Evolutionary conservation across 805 yeast species (phyloP).

Genomic region (Metschnikowia shivogae): DNA sequence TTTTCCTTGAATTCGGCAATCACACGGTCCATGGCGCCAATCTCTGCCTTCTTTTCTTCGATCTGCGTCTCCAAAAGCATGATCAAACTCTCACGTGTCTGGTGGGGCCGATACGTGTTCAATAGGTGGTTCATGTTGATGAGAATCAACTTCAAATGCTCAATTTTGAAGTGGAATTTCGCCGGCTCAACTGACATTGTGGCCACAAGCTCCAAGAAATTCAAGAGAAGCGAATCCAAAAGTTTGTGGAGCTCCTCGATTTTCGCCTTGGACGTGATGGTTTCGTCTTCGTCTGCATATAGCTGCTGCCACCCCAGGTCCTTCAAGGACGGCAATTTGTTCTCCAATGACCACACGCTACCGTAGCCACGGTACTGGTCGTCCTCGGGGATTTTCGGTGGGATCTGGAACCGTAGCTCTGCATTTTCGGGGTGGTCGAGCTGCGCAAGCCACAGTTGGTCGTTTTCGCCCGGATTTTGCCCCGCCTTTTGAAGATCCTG

Average conservation of each 20-base stretch:
- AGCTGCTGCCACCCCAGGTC: conserved; percentile 77
- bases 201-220: conserved; percentile 80
- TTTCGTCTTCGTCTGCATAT: conserved; percentile 44
- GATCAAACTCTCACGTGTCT: conserved; percentile 83
- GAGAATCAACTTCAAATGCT: conserved; percentile 71
- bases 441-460: background rate
- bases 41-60: conserved; percentile 55
- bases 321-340: conserved; percentile 68
- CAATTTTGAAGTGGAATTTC: conserved; percentile 56
- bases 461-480: background rate
- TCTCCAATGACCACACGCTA: conserved; percentile 78
- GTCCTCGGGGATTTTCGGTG: conserved; percentile 61
- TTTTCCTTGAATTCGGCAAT: conserved; percentile 36
- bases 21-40: conserved; percentile 40
- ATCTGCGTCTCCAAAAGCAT: conserved; percentile 69
- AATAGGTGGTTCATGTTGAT: conserved; percentile 89
- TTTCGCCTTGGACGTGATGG: conserved; percentile 40
- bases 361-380: conserved; percentile 83
- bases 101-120: conserved; percentile 93
- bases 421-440: conserved; percentile 26
- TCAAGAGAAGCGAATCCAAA: conserved; percentile 71
- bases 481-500: conserved; percentile 21
- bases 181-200: conserved; percentile 71
- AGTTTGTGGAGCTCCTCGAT: conserved; percentile 75
- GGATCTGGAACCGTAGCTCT: conserved; percentile 54